A percentile compares a stretch with the other conserved stretches of the same genome.
phyloP scores from a whole-genome alignment of 805 yeast species.

The Clavispora phyllophila region DNA sequence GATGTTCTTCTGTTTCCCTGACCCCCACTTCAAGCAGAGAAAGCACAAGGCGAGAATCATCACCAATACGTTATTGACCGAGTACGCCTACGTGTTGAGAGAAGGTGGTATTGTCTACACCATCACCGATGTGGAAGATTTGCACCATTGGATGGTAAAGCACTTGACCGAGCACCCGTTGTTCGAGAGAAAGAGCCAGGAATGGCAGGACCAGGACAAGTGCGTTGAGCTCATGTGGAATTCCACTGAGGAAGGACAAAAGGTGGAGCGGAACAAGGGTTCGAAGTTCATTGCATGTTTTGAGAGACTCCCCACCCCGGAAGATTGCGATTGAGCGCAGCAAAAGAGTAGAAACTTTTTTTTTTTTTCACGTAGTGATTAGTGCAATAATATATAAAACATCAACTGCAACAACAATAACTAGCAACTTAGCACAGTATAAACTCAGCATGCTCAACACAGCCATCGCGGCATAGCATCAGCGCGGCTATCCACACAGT shows the following conservation, averaged over 20 bases:
- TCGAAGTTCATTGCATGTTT: conserved; percentile 85
- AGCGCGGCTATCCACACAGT: too few species aligned
- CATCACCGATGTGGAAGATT: conserved; percentile 90
- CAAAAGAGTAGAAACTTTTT: too few species aligned
- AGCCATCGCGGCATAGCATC: too few species aligned
- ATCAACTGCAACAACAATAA: conserved; percentile 1
- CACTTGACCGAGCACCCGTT: conserved; percentile 89
- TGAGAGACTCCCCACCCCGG: conserved; percentile 61
- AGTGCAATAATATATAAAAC: not conserved
- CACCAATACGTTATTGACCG: conserved; percentile 81
- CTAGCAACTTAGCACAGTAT: not conserved
- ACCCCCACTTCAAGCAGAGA: conserved; percentile 96
- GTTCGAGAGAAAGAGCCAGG: conserved; percentile 71
- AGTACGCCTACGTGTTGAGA: conserved; percentile 83
- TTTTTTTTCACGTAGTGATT: not conserved
- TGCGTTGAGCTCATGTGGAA: conserved; percentile 86
- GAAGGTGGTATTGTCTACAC: conserved; percentile 91
- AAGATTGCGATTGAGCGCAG: conserved; percentile 13
- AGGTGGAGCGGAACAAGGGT: conserved; percentile 88
- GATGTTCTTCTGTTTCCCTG: conserved; percentile 99
- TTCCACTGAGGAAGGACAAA: conserved; percentile 97
- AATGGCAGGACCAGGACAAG: conserved; percentile 74
- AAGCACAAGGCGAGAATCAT: conserved; percentile 96
- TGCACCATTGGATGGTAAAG: conserved; percentile 94
- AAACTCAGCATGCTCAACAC: not conserved